These are phyloP conservation scores for Podaxis carcinomalis DNA, from an alignment of 768 basidiomycete genomes.

Conservation along the genomic window DNA sequence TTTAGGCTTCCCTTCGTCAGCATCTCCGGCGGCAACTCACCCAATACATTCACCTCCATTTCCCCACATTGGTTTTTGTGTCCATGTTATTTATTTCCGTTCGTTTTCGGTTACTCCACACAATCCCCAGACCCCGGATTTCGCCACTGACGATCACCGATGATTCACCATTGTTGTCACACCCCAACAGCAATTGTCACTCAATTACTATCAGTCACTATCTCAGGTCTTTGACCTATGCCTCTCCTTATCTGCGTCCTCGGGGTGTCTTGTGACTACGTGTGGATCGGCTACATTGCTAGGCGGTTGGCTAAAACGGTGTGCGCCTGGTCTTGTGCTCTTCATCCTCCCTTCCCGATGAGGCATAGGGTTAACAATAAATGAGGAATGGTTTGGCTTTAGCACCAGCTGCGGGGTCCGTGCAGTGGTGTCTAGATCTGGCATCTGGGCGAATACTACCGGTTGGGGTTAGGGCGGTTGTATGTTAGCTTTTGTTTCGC, in stretches of 20 bases:
- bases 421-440: neutral
- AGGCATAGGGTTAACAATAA: neutral
- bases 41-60: neutral
- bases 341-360: neutral
- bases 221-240: no score
- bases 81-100: neutral
- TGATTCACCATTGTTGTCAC: neutral
- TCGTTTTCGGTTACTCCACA: neutral
- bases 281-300: neutral
- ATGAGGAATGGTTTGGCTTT: neutral
- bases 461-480: neutral
- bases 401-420: neutral
- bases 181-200: neutral
- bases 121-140: neutral
- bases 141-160: neutral
- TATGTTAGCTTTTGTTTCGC: neutral
- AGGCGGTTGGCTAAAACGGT: neutral
- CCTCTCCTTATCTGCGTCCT: neutral
- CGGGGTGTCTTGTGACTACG: neutral
- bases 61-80: neutral
- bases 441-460: neutral
- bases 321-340: neutral
- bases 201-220: neutral
- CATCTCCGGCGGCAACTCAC: neutral
- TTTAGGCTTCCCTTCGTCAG: neutral